Conservation (phyloP, 495 filamentous ascomycete species). For the Niebla homalea region DNA sequence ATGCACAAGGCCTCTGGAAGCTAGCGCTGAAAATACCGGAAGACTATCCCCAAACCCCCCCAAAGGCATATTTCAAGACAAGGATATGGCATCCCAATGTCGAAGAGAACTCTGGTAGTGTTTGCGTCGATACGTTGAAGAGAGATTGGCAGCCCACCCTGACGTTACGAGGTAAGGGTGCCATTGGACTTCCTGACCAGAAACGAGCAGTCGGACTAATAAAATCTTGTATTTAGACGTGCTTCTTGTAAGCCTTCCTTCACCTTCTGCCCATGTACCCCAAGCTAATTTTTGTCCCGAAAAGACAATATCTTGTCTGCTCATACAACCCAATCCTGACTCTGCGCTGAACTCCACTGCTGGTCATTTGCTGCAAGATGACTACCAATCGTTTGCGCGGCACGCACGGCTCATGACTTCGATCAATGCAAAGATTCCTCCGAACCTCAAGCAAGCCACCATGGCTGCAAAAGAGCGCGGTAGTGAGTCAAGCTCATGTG, state of each 20-base stretch:
- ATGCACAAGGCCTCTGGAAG: conserved; percentile 45
- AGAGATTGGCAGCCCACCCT: conserved; percentile 50
- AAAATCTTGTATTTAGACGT: neutral
- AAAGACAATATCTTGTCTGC: conserved; percentile 53
- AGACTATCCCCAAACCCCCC: conserved; percentile 50
- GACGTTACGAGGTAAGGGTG: conserved; percentile 49
- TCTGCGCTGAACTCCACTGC: conserved; percentile 56
- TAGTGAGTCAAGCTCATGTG: conserved; percentile 31
- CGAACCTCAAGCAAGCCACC: conserved; percentile 29
- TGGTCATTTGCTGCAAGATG: conserved; percentile 47
- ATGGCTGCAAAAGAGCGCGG: conserved; percentile 46
- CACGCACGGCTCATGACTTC: conserved; percentile 54
- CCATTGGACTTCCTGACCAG: conserved; percentile 26
- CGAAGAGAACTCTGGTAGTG: conserved; percentile 48
- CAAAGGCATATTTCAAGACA: conserved; percentile 54
- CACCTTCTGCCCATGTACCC: neutral
- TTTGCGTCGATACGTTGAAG: conserved; percentile 63
- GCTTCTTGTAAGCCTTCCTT: neutral
- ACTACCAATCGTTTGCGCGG: conserved; percentile 45
- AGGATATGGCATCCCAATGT: conserved; percentile 65
- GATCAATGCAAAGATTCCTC: conserved; percentile 48
- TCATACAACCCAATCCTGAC: conserved; percentile 62
- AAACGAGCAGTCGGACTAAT: neutral
- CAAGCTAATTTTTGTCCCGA: neutral
- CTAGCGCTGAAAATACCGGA: conserved; percentile 50